Evolutionary conservation across 768 basidiomycete genomes (phyloP).

Genomic region (Pulveroboletus sp.): DNA sequence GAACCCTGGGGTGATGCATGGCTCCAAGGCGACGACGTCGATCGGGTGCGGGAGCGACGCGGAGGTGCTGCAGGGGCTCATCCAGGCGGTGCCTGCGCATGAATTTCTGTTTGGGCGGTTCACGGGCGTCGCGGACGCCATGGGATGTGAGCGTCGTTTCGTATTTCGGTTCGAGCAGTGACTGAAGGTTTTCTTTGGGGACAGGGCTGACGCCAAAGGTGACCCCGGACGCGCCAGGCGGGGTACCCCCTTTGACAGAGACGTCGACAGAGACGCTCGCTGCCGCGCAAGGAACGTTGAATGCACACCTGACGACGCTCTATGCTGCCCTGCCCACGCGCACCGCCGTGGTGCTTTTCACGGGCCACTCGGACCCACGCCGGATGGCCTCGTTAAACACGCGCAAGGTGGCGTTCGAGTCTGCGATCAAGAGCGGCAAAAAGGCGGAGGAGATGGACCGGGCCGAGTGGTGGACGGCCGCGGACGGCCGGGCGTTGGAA

Average conservation of each 20-base stretch:
- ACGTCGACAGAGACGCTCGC: slow-evolving; percentile 36
- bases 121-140: slow-evolving; percentile 70
- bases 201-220: slow-evolving; percentile 63
- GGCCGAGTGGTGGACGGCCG: slow-evolving; percentile 68
- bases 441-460: slow-evolving; percentile 50
- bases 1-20: slow-evolving; percentile 80
- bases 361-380: slow-evolving; percentile 86
- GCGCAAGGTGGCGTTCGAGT: slow-evolving; percentile 71
- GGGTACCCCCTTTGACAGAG: slow-evolving; percentile 25
- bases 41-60: slow-evolving; percentile 73
- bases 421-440: slow-evolving; percentile 51
- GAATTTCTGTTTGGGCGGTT: slow-evolving; percentile 84
- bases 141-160: slow-evolving; percentile 63
- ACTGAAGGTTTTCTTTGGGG: neutral
- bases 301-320: slow-evolving; percentile 56
- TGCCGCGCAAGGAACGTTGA: slow-evolving; percentile 45
- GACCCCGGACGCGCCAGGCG: slow-evolving; percentile 32
- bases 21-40: slow-evolving; percentile 73
- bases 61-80: slow-evolving; percentile 69
- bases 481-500: slow-evolving; percentile 76
- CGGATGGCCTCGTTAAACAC: slow-evolving; percentile 70
- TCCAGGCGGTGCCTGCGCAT: slow-evolving; percentile 58
- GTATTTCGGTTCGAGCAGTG: neutral
- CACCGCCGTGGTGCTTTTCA: slow-evolving; percentile 81
- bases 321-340: slow-evolving; percentile 69